These are phyloP conservation scores for Glarea lozoyensis DNA, from an alignment of 495 filamentous ascomycete species.

Conservation along the genomic window DNA sequence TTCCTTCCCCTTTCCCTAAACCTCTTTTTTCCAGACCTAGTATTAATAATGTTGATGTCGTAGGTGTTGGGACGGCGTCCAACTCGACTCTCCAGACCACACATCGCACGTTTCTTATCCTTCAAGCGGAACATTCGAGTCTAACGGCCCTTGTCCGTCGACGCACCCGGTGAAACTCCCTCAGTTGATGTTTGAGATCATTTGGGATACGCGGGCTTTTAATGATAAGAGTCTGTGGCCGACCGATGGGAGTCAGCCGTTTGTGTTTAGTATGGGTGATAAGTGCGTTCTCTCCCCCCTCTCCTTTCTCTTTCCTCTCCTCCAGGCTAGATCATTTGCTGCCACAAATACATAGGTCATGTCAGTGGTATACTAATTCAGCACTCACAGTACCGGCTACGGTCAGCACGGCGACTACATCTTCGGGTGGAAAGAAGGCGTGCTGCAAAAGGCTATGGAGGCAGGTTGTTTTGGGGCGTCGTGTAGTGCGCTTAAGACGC, in stretches of 20 bases:
- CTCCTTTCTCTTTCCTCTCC: background rate
- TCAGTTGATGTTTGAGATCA: constrained; percentile 30
- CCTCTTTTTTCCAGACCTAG: constrained; percentile 7
- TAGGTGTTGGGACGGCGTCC: constrained; percentile 72
- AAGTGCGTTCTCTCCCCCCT: constrained; percentile 26
- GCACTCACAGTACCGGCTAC: constrained; percentile 28
- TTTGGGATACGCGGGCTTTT: constrained; percentile 31
- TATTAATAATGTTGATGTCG: constrained; percentile 23
- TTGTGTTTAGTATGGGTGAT: constrained; percentile 39
- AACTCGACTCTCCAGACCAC: constrained; percentile 46
- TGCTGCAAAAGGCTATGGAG: constrained; percentile 25
- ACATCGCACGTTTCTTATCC: constrained; percentile 35
- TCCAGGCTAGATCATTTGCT: background rate
- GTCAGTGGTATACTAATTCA: no score
- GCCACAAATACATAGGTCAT: no score
- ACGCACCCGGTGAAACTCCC: constrained; percentile 47
- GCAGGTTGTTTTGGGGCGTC: constrained; percentile 27
- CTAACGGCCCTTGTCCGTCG: constrained; percentile 32
- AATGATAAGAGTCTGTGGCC: constrained; percentile 32
- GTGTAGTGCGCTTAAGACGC: constrained; percentile 27
- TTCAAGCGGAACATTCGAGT: constrained; percentile 23
- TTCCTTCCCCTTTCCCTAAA: no score
- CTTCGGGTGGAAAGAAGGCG: constrained; percentile 29
- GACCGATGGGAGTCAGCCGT: constrained; percentile 30
- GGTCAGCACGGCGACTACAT: constrained; percentile 39